Base-by-base conservation (phyloP, 345 rosid genomes). In the Camelina neglecta region DNA sequence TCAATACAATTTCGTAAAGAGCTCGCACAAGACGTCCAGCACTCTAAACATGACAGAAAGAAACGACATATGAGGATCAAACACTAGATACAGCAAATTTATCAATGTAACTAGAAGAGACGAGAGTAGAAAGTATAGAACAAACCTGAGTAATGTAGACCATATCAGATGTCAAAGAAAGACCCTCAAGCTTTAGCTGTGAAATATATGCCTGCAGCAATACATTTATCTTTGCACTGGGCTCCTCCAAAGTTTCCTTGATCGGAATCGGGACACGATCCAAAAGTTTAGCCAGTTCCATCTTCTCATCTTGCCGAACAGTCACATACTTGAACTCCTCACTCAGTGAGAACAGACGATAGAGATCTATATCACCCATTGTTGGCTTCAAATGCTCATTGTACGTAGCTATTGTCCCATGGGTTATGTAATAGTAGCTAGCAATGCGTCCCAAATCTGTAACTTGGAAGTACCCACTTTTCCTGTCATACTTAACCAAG, bases 371-470 rank as follows among this genome's bases (percentile, higher is more conserved):
- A 66, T 92, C 94, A 31, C 98, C 99, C 97, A 92, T 95, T 57
- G 93, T 92, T 55, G 96, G 97, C 87, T 95, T 95, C 89, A 90
- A 75, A 84, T 95, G 93, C 82, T 90, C 91, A 69, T 92, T 95
- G 79, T 89, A 92, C 10, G 94, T 90, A 66, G 97, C 85, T 72
- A 92, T 92, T 39, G 99, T 95, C 78, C 97, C 99, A 71, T 95
- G 96, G 76, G 86, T 84, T 70, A 89, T 90, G 74, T 95, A 95
- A 77, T 88, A 90, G 77, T 92, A 95, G 84, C 99, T 92, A 35
- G 99, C 98, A 79, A 95, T 92, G n/a, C 99, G 90, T 59, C 99
- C 99, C 88, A 95, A 82, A 82, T 92, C 97, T n/a, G 98, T 92
- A 45, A 87, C 97, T 83, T 95, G 99, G 84, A 95, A 95, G 81